Conservation (phyloP, 1,284 basidiomycete species). For the Ustilago xerochloae region DNA sequence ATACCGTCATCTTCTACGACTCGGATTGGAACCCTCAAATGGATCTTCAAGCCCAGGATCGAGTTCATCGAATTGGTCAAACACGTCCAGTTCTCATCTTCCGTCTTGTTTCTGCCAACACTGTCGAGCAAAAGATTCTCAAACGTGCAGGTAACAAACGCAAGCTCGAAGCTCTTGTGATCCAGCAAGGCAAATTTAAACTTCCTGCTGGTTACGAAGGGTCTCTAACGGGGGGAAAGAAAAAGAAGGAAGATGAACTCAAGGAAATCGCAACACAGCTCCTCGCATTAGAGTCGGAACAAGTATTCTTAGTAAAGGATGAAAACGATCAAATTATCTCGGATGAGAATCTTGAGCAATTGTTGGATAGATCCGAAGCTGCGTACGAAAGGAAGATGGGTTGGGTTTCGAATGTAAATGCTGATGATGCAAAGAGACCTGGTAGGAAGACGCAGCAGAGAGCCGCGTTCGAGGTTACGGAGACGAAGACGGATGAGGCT, state of each 20-base stretch:
- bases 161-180: conserved; percentile 90
- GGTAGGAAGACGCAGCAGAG: conserved; percentile 21
- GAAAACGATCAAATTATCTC: conserved; percentile 81
- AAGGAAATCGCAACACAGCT: conserved; percentile 78
- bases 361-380: conserved; percentile 83
- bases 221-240: conserved; percentile 72
- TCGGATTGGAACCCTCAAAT: conserved; percentile 94
- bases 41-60: conserved; percentile 94
- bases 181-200: conserved; percentile 79
- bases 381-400: conserved; percentile 84
- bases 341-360: conserved; percentile 80
- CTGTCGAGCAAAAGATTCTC: conserved; percentile 90
- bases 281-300: conserved; percentile 84
- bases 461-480: conserved; percentile 85
- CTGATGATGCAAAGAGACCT: conserved; percentile 13
- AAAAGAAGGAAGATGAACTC: conserved; percentile 52
- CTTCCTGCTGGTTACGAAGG: conserved; percentile 26
- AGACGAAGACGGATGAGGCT: conserved; percentile 77
- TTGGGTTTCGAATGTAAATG: conserved; percentile 72
- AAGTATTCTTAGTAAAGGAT: conserved; percentile 82
- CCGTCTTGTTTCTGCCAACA: conserved; percentile 78
- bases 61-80: conserved; percentile 95
- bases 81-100: conserved; percentile 77
- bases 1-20: conserved; percentile 77
- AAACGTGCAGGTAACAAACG: conserved; percentile 86